phyloP scores from a whole-genome alignment of 495 filamentous ascomycete genomes.

The Daldinia bambusicola region DNA sequence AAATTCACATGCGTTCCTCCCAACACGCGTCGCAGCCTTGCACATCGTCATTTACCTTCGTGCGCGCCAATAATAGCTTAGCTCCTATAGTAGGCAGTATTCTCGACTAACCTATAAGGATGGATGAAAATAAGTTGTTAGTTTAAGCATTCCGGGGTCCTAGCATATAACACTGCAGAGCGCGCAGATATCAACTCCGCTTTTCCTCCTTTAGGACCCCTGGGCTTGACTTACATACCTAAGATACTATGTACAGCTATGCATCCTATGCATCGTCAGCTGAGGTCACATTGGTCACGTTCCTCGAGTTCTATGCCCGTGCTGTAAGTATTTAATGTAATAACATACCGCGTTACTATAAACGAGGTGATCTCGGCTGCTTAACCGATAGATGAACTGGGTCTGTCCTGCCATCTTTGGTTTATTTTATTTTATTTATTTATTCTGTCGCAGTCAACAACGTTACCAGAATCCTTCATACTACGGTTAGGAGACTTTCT shows the following conservation, averaged over 20 bases:
- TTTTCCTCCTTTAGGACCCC: slow-evolving; percentile 19
- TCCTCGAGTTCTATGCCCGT: slow-evolving; percentile 33
- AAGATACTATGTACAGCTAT: slow-evolving; percentile 11
- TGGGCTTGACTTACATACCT: not conserved
- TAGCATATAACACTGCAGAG: slow-evolving; percentile 7
- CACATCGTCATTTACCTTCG: slow-evolving; percentile 14
- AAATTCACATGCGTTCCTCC: slow-evolving; percentile 19
- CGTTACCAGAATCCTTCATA: slow-evolving; percentile 25
- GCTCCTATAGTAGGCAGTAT: slow-evolving; percentile 4
- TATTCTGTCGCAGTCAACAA: slow-evolving; percentile 18
- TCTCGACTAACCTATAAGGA: slow-evolving; percentile 25
- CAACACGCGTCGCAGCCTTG: slow-evolving; percentile 9
- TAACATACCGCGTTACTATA: slow-evolving; percentile 11
- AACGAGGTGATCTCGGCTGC: slow-evolving; percentile 27
- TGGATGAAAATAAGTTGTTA: slow-evolving; percentile 29
- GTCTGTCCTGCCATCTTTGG: slow-evolving; percentile 2
- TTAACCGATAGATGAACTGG: slow-evolving; percentile 24
- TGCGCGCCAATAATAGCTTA: slow-evolving; percentile 17
- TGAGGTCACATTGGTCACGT: slow-evolving; percentile 44
- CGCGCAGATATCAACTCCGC: slow-evolving; percentile 12
- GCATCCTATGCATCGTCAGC: slow-evolving; percentile 38
- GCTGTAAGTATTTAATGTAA: slow-evolving; percentile 18
- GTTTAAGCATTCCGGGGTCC: slow-evolving; percentile 28
- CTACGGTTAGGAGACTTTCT: slow-evolving; percentile 18
- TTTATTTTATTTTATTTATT: not conserved